These are phyloP conservation scores for Cordyceps sp. DNA, from an alignment of 2,329 filamentous ascomycete species.

Conservation along the genomic window DNA sequence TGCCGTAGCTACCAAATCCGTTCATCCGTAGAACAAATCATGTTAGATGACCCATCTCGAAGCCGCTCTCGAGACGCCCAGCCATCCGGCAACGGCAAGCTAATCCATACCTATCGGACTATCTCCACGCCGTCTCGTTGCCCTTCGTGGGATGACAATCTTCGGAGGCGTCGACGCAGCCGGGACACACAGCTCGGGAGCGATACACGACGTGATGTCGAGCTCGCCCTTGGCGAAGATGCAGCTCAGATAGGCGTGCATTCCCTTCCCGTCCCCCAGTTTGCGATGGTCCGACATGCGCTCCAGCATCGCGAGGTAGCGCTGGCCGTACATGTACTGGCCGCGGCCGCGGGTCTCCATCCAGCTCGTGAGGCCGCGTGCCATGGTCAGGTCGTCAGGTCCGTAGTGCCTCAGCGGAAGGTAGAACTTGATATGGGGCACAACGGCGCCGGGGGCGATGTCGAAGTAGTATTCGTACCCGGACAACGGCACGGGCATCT, in stretches of 20 bases:
- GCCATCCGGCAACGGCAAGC: too few species aligned
- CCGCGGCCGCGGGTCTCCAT: conserved; percentile 1
- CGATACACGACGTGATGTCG: conserved; percentile 1
- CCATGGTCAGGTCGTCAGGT: conserved; percentile 1
- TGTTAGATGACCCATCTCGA: too few species aligned
- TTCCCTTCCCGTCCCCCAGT: conserved; percentile 3
- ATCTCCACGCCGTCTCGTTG: too few species aligned
- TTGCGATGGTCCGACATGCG: not conserved
- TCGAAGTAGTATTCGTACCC: not conserved
- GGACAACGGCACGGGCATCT: too few species aligned
- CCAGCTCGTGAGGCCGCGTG: not conserved
- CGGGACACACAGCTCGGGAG: too few species aligned
- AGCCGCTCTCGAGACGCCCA: too few species aligned
- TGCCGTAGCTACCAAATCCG: too few species aligned
- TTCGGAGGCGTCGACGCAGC: too few species aligned
- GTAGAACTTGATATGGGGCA: conserved; percentile 1
- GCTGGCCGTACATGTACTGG: not conserved
- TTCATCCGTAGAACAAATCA: too few species aligned
- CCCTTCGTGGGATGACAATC: too few species aligned
- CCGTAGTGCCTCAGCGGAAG: conserved; percentile 1
- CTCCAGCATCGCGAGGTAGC: conserved; percentile 2
- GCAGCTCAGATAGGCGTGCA: conserved; percentile 2
- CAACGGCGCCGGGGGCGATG: not conserved
- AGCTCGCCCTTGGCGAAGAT: conserved; percentile 1
- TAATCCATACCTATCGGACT: too few species aligned